Conservation (phyloP, 2,329 filamentous ascomycete genomes). For the Aspergillus piperis region DNA sequence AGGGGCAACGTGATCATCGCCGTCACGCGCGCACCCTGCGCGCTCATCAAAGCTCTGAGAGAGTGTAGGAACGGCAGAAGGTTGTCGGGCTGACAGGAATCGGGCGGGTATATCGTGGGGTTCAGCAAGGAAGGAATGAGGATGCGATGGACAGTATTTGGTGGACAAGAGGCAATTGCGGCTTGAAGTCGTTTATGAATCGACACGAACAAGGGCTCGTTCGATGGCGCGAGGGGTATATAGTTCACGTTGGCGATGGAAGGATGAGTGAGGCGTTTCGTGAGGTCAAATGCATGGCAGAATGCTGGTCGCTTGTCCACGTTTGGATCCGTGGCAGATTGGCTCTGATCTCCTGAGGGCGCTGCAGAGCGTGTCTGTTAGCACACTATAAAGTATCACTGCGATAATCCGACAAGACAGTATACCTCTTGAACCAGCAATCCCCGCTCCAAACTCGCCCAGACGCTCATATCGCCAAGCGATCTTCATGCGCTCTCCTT, state of each 20-base stretch:
- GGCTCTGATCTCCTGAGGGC: constrained; percentile 43
- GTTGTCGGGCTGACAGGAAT: constrained; percentile 68
- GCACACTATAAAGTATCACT: constrained; percentile 1
- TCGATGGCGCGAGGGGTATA: constrained; percentile 47
- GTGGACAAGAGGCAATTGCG: constrained; percentile 59
- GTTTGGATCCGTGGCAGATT: constrained; percentile 36
- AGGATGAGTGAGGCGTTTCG: constrained; percentile 63
- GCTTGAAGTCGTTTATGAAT: constrained; percentile 63
- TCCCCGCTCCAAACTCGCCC: constrained; percentile 65
- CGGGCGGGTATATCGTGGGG: constrained; percentile 76
- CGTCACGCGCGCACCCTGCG: constrained; percentile 65
- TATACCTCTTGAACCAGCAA: constrained; percentile 61
- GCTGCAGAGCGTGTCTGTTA: constrained; percentile 28
- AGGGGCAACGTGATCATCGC: constrained; percentile 76
- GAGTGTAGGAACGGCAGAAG: constrained; percentile 80
- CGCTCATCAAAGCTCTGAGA: constrained; percentile 72
- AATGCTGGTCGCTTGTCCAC: constrained; percentile 50
- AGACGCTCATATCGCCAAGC: constrained; percentile 94
- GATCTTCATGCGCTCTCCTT: constrained; percentile 90
- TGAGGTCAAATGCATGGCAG: constrained; percentile 73
- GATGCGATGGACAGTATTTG: constrained; percentile 72
- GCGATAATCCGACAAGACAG: constrained; percentile 24
- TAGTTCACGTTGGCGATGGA: constrained; percentile 56
- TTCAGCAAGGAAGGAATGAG: constrained; percentile 84
- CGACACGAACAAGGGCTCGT: constrained; percentile 59